These are phyloP conservation scores for Bipolaris zeicola DNA, from an alignment of 2,329 filamentous ascomycete genomes.

Conservation along the genomic window DNA sequence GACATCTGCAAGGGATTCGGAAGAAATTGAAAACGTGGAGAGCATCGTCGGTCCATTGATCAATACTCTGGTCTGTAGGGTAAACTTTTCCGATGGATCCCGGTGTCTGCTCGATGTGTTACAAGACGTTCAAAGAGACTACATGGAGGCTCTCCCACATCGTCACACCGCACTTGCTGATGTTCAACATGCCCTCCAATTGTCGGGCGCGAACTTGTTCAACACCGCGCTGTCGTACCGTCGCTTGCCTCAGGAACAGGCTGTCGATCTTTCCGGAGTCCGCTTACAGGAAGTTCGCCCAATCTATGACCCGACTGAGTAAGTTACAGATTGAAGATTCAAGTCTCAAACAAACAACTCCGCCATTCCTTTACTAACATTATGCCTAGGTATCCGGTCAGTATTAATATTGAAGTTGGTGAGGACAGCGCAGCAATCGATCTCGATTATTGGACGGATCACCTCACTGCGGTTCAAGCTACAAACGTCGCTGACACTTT, in stretches of 20 bases:
- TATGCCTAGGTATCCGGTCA: constrained; percentile 47
- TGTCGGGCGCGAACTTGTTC: constrained; percentile 48
- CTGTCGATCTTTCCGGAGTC: constrained; percentile 34
- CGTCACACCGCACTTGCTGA: constrained; percentile 53
- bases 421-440: constrained; percentile 44
- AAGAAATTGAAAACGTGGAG: constrained; percentile 48
- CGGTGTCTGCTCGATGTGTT: constrained; percentile 48
- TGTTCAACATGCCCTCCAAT: constrained; percentile 52
- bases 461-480: constrained; percentile 40
- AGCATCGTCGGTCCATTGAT: constrained; percentile 55
- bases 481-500: constrained; percentile 42
- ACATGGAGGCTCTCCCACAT: constrained; percentile 53
- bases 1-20: constrained; percentile 48
- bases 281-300: constrained; percentile 46
- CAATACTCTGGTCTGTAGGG: constrained; percentile 54
- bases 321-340: background rate
- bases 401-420: constrained; percentile 55
- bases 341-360: background rate
- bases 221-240: constrained; percentile 58
- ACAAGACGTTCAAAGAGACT: constrained; percentile 53
- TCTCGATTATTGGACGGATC: constrained; percentile 44
- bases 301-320: constrained; percentile 55
- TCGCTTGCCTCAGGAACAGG: constrained; percentile 44
- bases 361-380: background rate
- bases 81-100: constrained; percentile 43